These are phyloP conservation scores for Themeda triandra DNA, from an alignment of 176 grass and related monocot genomes.

Conservation along the genomic window DNA sequence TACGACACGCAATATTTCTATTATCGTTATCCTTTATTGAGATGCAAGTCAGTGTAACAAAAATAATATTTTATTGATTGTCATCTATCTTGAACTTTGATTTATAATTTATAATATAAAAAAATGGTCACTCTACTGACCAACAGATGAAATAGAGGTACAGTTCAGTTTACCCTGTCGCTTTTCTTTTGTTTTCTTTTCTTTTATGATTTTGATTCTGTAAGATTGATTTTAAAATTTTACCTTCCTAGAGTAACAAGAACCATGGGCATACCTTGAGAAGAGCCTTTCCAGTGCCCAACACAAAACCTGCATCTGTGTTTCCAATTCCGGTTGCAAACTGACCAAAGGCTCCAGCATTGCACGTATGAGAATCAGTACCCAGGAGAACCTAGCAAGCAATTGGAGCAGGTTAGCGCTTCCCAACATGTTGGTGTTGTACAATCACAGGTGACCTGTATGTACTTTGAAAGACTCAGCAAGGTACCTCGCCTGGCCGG, in stretches of 20 bases:
- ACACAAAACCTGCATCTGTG: conserved; percentile 92
- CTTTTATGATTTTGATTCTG: neutral
- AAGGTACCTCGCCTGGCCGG: conserved; percentile 80
- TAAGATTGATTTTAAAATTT: neutral
- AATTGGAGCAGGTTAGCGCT: conserved; percentile 1
- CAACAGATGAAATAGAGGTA: neutral
- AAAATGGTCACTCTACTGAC: neutral
- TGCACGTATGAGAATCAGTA: conserved; percentile 95
- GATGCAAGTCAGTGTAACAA: neutral
- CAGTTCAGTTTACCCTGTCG: neutral
- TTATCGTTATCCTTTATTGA: neutral
- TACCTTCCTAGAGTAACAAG: neutral
- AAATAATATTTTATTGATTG: neutral
- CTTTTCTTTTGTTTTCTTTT: no score
- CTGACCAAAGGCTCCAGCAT: conserved; percentile 96
- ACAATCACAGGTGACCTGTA: neutral
- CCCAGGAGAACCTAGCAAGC: conserved; percentile 77
- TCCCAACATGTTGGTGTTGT: neutral
- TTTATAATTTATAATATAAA: neutral
- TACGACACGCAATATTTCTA: neutral
- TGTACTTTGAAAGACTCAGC: neutral
- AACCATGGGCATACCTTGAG: conserved; percentile 61
- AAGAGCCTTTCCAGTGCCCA: conserved; percentile 90
- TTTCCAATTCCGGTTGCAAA: conserved; percentile 98
- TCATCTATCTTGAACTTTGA: neutral